Percentiles rank a stretch among this genome's conserved stretches.
Conservation (phyloP, 176 grass and related monocot species). For the Triticum monococcum region DNA sequence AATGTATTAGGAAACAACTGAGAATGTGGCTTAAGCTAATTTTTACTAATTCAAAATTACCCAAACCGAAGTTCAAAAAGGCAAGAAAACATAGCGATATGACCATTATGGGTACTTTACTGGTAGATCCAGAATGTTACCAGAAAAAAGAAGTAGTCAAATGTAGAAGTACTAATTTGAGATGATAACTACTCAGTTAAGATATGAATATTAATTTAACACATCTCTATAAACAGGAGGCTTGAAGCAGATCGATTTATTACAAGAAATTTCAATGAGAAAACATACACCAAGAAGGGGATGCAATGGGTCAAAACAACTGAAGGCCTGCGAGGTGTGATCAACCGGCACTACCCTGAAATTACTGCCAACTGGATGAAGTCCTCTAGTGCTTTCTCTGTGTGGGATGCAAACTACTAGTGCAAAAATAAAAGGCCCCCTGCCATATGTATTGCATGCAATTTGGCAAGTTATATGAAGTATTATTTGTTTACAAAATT, state of each 20-base stretch:
- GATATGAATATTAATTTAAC: constrained; percentile 31
- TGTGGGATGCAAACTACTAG: constrained; percentile 35
- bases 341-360: constrained; percentile 47
- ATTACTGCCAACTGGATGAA: constrained; percentile 53
- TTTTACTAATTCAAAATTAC: not conserved
- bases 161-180: constrained; percentile 5
- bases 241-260: constrained; percentile 65
- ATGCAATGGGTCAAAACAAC: constrained; percentile 57
- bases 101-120: too few species aligned
- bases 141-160: not conserved
- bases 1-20: constrained; percentile 16
- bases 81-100: too few species aligned
- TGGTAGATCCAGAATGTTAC: not conserved
- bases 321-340: constrained; percentile 53
- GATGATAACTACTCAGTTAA: constrained; percentile 23
- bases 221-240: constrained; percentile 40
- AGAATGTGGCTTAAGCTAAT: constrained; percentile 24
- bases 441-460: constrained; percentile 7
- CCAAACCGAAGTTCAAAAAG: not conserved
- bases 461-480: constrained; percentile 22
- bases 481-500: constrained; percentile 22
- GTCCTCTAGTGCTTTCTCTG: constrained; percentile 62
- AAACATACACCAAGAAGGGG: constrained; percentile 61
- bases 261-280: constrained; percentile 58
- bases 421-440: constrained; percentile 18